These are phyloP conservation scores for Auricularia heimuer DNA, from an alignment of 768 basidiomycete genomes.

Conservation along the genomic window DNA sequence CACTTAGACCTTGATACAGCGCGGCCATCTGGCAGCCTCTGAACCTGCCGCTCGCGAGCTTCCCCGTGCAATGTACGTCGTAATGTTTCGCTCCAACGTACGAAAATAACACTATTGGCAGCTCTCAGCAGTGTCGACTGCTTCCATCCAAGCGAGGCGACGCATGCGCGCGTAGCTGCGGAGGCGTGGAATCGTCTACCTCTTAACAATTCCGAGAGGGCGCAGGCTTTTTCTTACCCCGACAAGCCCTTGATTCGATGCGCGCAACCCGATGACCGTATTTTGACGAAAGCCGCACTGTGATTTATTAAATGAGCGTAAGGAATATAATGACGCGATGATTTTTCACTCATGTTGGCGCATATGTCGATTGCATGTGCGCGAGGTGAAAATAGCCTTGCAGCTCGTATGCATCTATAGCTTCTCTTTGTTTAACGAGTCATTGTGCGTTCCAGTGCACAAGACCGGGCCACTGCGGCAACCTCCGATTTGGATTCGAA, in stretches of 20 bases:
- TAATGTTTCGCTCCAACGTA: not conserved
- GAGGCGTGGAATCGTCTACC: constrained; percentile 11
- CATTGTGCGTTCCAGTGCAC: too few relatives aligned
- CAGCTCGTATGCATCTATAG: too few relatives aligned
- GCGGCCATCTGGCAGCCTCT: constrained; percentile 12
- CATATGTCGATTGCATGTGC: too few relatives aligned
- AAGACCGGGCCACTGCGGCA: too few relatives aligned
- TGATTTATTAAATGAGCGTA: not conserved
- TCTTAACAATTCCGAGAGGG: constrained; percentile 4
- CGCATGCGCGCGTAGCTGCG: constrained; percentile 10
- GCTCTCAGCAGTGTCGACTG: constrained; percentile 12
- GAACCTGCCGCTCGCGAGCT: constrained; percentile 7
- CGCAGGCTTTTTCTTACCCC: constrained; percentile 5
- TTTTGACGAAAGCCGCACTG: constrained; percentile 7
- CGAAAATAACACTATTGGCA: not conserved
- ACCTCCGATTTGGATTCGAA: too few relatives aligned
- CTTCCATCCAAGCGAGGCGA: constrained; percentile 11
- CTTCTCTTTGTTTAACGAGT: too few relatives aligned
- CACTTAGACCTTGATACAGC: constrained; percentile 3
- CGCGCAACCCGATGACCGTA: constrained; percentile 8
- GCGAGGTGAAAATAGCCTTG: too few relatives aligned
- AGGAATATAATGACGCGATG: too few relatives aligned
- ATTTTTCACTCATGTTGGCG: too few relatives aligned
- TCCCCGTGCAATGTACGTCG: constrained; percentile 10
- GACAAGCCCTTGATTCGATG: constrained; percentile 6